Evolutionary conservation across 345 rosid genomes (phyloP).

Genomic region (Gossypium ekmanianum): DNA sequence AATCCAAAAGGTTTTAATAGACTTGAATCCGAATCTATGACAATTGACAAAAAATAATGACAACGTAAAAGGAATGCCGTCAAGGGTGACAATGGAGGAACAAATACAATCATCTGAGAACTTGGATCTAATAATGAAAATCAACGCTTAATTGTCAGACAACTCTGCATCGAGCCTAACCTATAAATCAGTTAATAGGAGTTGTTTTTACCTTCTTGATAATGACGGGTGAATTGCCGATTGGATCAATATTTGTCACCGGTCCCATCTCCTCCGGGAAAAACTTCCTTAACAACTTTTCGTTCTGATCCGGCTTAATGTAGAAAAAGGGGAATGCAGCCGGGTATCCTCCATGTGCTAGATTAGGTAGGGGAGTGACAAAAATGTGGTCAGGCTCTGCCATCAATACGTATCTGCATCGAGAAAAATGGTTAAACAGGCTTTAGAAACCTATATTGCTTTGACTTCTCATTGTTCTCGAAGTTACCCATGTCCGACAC

Average conservation of each 20-base stretch:
- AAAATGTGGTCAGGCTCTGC: not conserved
- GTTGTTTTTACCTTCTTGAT: slow-evolving; percentile 36
- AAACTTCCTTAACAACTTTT: slow-evolving; percentile 53
- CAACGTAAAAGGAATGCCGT: not conserved
- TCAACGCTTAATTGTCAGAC: not conserved
- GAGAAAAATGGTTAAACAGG: not conserved
- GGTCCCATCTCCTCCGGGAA: slow-evolving; percentile 74
- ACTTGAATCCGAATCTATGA: not conserved
- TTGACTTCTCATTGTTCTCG: not conserved
- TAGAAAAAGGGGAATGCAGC: slow-evolving; percentile 91
- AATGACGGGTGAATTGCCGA: slow-evolving; percentile 57
- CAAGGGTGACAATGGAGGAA: not conserved
- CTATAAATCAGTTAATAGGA: slow-evolving; percentile 1
- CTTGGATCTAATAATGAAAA: not conserved
- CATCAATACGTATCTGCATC: slow-evolving; percentile 41
- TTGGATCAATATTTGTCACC: slow-evolving; percentile 64
- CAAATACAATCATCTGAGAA: not conserved
- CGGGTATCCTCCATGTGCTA: slow-evolving; percentile 60
- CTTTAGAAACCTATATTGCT: not conserved
- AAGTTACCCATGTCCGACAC: not conserved
- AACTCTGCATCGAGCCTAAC: not conserved
- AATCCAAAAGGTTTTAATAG: not conserved
- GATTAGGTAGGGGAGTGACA: slow-evolving; percentile 60
- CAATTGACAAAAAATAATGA: not conserved
- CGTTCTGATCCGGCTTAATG: slow-evolving; percentile 57